Conservation (phyloP, 768 basidiomycete species). For the Flagelloscypha sp. region DNA sequence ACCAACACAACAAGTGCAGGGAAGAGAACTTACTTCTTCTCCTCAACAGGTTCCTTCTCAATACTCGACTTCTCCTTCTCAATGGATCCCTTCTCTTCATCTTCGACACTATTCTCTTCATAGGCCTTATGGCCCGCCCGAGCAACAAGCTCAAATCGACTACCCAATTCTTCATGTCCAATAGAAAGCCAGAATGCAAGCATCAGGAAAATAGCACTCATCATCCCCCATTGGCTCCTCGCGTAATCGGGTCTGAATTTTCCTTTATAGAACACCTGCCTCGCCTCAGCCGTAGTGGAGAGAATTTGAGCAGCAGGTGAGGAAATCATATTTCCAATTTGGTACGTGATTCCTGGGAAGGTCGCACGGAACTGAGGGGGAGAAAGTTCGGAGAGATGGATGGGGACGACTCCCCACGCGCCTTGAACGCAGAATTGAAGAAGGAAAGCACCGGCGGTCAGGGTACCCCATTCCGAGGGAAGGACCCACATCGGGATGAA, state of each 20-base stretch:
- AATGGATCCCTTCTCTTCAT: no score
- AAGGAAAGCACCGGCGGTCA: slow-evolving; percentile 58
- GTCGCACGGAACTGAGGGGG: slow-evolving; percentile 61
- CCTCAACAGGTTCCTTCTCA: no score
- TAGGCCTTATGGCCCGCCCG: slow-evolving; percentile 1
- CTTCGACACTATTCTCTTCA: slow-evolving; percentile 1
- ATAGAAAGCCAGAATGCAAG: background rate
- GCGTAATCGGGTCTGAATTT: slow-evolving; percentile 1
- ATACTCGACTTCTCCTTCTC: no score
- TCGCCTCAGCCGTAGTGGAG: slow-evolving; percentile 1
- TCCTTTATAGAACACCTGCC: background rate
- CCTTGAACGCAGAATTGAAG: slow-evolving; percentile 61
- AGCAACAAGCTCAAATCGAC: slow-evolving; percentile 1
- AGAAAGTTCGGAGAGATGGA: slow-evolving; percentile 36
- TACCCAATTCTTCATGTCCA: slow-evolving; percentile 1
- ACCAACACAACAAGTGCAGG: no score
- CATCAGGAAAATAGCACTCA: background rate
- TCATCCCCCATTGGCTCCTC: background rate
- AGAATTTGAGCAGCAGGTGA: slow-evolving; percentile 5
- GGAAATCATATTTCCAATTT: slow-evolving; percentile 40
- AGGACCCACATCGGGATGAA: slow-evolving; percentile 59
- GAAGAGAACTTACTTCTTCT: no score
- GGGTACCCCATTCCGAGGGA: slow-evolving; percentile 39
- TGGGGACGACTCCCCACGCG: slow-evolving; percentile 61
- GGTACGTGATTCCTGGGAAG: slow-evolving; percentile 59